Evolutionary conservation across 169 alveolate genomes (phyloP), one percentile per base, ranked within the genome.

Genomic region (Plasmodium chabaudi): DNA sequence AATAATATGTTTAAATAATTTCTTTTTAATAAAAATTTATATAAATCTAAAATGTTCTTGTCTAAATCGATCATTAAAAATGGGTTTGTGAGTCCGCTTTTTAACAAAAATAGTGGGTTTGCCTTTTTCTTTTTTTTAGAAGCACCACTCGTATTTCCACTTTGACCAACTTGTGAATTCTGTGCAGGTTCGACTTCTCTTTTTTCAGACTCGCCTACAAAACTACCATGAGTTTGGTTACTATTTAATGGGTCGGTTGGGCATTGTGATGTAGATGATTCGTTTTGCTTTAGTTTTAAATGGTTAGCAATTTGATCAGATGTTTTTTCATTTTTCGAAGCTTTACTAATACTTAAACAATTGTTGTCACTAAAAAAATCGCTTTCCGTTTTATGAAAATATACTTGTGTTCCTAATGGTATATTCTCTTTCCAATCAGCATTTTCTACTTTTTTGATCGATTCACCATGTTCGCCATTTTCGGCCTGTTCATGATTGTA

Each of bases 1-100:
- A 82, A 61, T 5, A 82, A 65, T 34, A 82, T 4, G 7, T 51
- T 69, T 44, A 82, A 69, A 68, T 82, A 82, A 55, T 82, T 82
- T 10, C 34, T 25, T 15, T 69, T 53, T 5, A 68, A 17, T 9
- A 82, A 15, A 34, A 82, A 82, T 0, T 60, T 23, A 68, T 82
- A 82, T 47, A 69, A 56, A 68, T 61, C 67, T 9, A 82, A 44
- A 5, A 68, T 67, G 23, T 67, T 68, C 21, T 82, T 57, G 27
- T 82, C 59, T 7, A 82, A 1, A 34, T 82, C 73, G 17, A 82
- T 82, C 17, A 67, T 12, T 19, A 82, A 63, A 68, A 71, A 82
- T 15, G 60, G 46, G 21, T 82, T 82, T 47, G 9, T 68, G 21
- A 68, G 9, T 17, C 59, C 60, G 9, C 27, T 82, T 44, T 82